These are phyloP conservation scores for Linum trigynum DNA, from an alignment of 345 rosid species.

Conservation along the genomic window DNA sequence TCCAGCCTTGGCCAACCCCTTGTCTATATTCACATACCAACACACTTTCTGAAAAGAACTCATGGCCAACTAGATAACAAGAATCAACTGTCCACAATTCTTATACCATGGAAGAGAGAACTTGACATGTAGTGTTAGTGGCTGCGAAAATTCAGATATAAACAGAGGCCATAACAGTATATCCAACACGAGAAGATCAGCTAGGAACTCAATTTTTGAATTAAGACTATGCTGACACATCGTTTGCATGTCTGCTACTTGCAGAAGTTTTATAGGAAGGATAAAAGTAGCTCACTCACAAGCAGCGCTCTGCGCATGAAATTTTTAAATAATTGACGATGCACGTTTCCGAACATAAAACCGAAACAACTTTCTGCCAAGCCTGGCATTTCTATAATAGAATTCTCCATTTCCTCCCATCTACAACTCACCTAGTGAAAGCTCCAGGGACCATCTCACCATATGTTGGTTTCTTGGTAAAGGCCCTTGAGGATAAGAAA, in stretches of 20 bases:
- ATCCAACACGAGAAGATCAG: neutral
- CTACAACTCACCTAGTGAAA: constrained; percentile 17
- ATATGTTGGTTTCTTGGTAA: constrained; percentile 28
- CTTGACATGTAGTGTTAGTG: neutral
- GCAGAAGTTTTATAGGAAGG: neutral
- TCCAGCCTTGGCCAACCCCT: neutral
- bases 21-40: neutral
- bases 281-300: neutral
- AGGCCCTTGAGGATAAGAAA: constrained; percentile 32
- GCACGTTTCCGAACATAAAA: constrained; percentile 1
- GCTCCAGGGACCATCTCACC: constrained; percentile 21
- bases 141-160: neutral
- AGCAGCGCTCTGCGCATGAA: neutral
- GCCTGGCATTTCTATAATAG: constrained; percentile 5
- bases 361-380: constrained; percentile 1
- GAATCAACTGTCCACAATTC: no score
- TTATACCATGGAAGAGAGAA: no score
- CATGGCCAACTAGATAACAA: neutral
- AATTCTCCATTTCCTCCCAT: constrained; percentile 11
- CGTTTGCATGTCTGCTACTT: neutral
- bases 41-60: neutral
- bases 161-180: neutral
- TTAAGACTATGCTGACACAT: no score
- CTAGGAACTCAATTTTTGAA: neutral
- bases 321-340: neutral